Evolutionary conservation across 2,329 filamentous ascomycete species (phyloP).

Genomic region (Pseudogymnoascus sp.): DNA sequence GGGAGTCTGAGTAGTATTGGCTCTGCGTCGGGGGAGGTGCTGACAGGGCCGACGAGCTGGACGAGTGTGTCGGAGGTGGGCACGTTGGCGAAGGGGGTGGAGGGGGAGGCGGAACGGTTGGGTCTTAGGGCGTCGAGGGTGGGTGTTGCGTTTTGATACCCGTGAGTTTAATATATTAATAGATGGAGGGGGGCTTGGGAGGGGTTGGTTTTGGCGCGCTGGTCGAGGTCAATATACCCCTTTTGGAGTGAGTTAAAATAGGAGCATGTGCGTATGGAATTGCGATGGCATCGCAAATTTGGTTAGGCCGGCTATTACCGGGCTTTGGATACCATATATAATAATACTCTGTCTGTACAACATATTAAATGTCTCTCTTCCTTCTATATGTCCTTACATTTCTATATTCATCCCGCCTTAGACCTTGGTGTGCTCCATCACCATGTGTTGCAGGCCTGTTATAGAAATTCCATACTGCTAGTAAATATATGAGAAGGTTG

Average conservation of each 20-base stretch:
- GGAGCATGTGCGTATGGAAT: not conserved
- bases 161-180: not conserved
- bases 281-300: not conserved
- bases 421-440: not conserved
- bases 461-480: not conserved
- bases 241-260: not conserved
- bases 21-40: constrained; percentile 31
- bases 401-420: not conserved
- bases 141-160: constrained; percentile 38
- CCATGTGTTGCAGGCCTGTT: not conserved
- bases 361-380: not conserved
- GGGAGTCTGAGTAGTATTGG: constrained; percentile 40
- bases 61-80: constrained; percentile 31
- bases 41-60: constrained; percentile 40
- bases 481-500: not conserved
- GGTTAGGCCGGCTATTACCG: not conserved
- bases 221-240: not conserved
- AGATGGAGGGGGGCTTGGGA: too few relatives aligned
- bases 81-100: constrained; percentile 21
- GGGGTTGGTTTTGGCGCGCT: not conserved
- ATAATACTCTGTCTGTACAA: not conserved
- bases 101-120: constrained; percentile 16
- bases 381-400: not conserved
- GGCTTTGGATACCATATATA: not conserved
- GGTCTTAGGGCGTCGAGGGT: constrained; percentile 29